phyloP scores from a whole-genome alignment of 176 grass and related monocot species.

The Eremochloa ophiuroides region DNA sequence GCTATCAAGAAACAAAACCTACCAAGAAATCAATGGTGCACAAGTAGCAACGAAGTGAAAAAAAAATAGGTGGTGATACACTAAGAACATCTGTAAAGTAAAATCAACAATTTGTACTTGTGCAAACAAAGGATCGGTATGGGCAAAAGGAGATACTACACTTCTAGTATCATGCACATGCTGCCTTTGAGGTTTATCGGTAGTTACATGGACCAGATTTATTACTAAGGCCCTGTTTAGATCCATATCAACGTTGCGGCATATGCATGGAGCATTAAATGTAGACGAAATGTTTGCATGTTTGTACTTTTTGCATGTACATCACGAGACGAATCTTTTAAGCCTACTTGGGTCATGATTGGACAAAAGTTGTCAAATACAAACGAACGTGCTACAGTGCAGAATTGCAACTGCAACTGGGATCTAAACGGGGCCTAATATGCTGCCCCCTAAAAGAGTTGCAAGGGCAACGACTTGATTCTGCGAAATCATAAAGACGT shows the following conservation, averaged over 20 bases:
- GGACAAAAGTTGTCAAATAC: no score
- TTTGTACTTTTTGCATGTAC: no score
- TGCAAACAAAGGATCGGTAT: neutral
- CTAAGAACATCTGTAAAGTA: neutral
- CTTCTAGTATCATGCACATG: neutral
- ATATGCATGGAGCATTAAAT: no score
- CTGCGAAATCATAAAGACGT: slow-evolving; percentile 16
- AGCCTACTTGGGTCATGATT: no score
- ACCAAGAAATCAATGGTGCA: neutral
- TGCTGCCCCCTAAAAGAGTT: slow-evolving; percentile 7
- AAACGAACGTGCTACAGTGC: no score
- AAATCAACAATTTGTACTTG: neutral
- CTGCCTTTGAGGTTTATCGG: slow-evolving; percentile 6
- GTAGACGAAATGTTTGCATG: no score
- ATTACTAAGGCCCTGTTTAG: no score
- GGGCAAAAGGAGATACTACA: neutral
- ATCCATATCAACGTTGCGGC: no score
- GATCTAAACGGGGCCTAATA: no score
- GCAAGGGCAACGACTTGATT: slow-evolving; percentile 18
- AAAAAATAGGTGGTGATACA: neutral
- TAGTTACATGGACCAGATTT: neutral
- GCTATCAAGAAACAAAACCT: neutral
- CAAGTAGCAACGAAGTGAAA: neutral
- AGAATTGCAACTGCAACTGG: no score
- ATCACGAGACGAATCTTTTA: no score